Conservation (phyloP, 108 stramenopile genomes). For the Pseudonitzschia delicatissima region DNA sequence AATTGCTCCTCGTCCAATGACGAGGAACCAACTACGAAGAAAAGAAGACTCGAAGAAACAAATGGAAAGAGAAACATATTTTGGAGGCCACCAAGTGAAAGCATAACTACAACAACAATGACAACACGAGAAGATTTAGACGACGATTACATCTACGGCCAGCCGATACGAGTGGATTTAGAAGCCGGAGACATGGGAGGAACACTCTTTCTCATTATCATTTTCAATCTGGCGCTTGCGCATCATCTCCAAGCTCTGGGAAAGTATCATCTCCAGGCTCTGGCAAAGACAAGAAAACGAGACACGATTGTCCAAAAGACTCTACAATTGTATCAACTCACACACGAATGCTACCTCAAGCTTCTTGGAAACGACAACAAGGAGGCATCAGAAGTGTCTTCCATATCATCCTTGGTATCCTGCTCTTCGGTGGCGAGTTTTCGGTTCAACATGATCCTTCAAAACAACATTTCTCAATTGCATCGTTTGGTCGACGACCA, state of each 20-base stretch:
- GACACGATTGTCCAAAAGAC: neutral
- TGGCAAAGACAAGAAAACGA: too few relatives aligned
- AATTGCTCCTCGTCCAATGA: too few relatives aligned
- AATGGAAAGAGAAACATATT: neutral
- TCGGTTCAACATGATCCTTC: slow-evolving; percentile 25
- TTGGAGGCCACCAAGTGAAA: neutral
- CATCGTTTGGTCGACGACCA: slow-evolving; percentile 15
- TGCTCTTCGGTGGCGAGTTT: neutral
- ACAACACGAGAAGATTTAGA: neutral
- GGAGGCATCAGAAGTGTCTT: neutral
- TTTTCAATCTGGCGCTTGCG: slow-evolving; percentile 29
- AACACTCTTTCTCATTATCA: slow-evolving; percentile 20
- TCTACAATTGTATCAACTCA: too few relatives aligned
- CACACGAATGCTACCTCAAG: neutral
- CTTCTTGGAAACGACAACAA: too few relatives aligned
- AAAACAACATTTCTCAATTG: slow-evolving; percentile 30
- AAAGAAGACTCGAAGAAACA: too few relatives aligned
- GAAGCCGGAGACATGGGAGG: slow-evolving; percentile 17
- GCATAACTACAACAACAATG: neutral
- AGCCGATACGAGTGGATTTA: slow-evolving; percentile 18
- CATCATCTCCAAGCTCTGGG: slow-evolving; percentile 14
- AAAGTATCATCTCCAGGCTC: neutral
- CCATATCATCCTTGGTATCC: neutral
- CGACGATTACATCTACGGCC: slow-evolving; percentile 14
- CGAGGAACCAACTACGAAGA: too few relatives aligned